phyloP scores from a whole-genome alignment of 352 stramenopile genomes.

The Globisporangium emineosum region DNA sequence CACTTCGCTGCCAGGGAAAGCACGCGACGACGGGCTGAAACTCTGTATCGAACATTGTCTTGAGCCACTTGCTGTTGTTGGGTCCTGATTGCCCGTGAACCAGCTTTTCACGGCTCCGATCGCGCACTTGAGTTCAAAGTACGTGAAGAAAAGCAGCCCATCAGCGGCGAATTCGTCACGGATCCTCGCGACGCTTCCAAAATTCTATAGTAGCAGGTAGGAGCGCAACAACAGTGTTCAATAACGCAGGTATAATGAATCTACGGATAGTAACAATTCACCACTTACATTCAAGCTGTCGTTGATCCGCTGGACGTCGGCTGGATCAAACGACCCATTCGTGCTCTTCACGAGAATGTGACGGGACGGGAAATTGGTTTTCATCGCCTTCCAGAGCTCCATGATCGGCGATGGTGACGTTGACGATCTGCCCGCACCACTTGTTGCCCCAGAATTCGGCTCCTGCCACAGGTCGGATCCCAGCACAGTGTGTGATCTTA shows the following conservation, averaged over 20 bases:
- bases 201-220: conserved; percentile 34
- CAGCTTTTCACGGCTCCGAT: conserved; percentile 54
- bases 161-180: conserved; percentile 44
- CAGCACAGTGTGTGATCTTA: conserved; percentile 27
- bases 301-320: conserved; percentile 40
- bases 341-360: conserved; percentile 63
- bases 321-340: conserved; percentile 27
- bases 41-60: not conserved
- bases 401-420: conserved; percentile 4
- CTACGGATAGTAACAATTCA: not conserved
- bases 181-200: conserved; percentile 50
- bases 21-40: conserved; percentile 1
- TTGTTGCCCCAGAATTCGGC: not conserved
- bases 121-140: conserved; percentile 66
- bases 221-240: not conserved
- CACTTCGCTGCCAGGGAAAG: not conserved
- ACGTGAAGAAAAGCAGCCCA: conserved; percentile 74
- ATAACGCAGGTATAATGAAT: not conserved
- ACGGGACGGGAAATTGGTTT: conserved; percentile 54
- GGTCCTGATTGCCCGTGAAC: conserved; percentile 18
- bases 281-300: conserved; percentile 55
- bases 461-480: conserved; percentile 16
- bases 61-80: not conserved
- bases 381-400: conserved; percentile 56
- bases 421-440: not conserved